Evolutionary conservation across 768 basidiomycete species (phyloP).

Genomic region (Suillus spraguei): DNA sequence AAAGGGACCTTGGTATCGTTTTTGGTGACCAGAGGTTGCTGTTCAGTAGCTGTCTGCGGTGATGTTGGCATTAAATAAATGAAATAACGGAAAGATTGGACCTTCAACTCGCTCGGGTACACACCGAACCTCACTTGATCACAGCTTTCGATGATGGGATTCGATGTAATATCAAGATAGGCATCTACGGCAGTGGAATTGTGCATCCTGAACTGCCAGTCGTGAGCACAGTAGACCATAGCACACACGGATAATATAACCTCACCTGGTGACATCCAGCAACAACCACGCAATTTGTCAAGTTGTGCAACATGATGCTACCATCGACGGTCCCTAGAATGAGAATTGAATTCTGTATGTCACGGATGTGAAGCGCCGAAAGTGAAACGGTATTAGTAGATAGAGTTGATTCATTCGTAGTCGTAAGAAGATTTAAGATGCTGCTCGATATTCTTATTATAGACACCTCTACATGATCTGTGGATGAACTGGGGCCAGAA

Average conservation of each 20-base stretch:
- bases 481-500: slow-evolving; percentile 39
- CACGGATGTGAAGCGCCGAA: slow-evolving; percentile 55
- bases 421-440: slow-evolving; percentile 64
- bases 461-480: slow-evolving; percentile 52
- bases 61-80: not conserved
- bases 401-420: slow-evolving; percentile 14
- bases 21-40: not conserved
- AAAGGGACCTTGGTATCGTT: slow-evolving; percentile 23
- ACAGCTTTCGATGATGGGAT: slow-evolving; percentile 83
- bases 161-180: slow-evolving; percentile 66
- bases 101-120: slow-evolving; percentile 48
- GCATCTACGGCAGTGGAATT: slow-evolving; percentile 64
- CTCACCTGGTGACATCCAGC: slow-evolving; percentile 81
- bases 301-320: slow-evolving; percentile 71
- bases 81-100: not conserved
- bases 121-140: slow-evolving; percentile 58
- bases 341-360: slow-evolving; percentile 50
- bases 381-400: slow-evolving; percentile 28
- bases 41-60: not conserved
- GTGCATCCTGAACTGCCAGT: slow-evolving; percentile 83
- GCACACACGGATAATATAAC: not conserved
- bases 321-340: slow-evolving; percentile 67
- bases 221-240: slow-evolving; percentile 3
- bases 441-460: slow-evolving; percentile 70
- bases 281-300: slow-evolving; percentile 64